Percentiles rank a stretch among this genome's conserved stretches.
Conservation (phyloP, 441 rosid genomes). For the Adansonia gregorii region DNA sequence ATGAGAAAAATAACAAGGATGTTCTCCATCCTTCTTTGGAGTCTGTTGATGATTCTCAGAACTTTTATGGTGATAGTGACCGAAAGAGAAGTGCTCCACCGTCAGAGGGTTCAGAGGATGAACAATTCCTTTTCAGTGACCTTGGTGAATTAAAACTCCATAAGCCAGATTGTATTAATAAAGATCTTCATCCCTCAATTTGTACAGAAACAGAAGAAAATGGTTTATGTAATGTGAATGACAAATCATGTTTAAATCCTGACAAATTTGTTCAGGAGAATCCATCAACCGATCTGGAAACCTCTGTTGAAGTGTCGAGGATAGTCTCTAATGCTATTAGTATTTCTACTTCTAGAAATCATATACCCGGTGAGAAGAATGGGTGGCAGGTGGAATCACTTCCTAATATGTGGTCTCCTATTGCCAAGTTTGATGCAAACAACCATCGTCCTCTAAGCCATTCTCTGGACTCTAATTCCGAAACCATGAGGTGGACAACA, state of each 20-base stretch:
- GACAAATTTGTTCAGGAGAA: constrained; percentile 33
- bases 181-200: constrained; percentile 32
- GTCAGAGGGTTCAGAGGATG: constrained; percentile 64
- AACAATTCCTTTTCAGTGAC: constrained; percentile 78
- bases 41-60: constrained; percentile 36
- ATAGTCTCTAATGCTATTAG: constrained; percentile 52
- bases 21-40: constrained; percentile 35
- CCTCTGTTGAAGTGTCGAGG: constrained; percentile 33
- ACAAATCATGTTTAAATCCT: constrained; percentile 35
- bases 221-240: constrained; percentile 27
- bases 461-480: constrained; percentile 60
- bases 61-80: constrained; percentile 33
- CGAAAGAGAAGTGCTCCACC: constrained; percentile 38
- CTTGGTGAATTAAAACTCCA: constrained; percentile 47
- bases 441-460: constrained; percentile 54
- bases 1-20: constrained; percentile 35
- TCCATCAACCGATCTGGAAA: constrained; percentile 35
- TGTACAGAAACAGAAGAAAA: constrained; percentile 33
- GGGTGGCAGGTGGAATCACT: constrained; percentile 63
- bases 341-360: constrained; percentile 53
- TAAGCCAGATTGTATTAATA: constrained; percentile 36
- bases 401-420: constrained; percentile 58
- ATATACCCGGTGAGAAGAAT: constrained; percentile 37
- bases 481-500: constrained; percentile 43
- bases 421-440: constrained; percentile 37